phyloP scores from a whole-genome alignment of 768 basidiomycete species.

The Rhodotorula paludigena region DNA sequence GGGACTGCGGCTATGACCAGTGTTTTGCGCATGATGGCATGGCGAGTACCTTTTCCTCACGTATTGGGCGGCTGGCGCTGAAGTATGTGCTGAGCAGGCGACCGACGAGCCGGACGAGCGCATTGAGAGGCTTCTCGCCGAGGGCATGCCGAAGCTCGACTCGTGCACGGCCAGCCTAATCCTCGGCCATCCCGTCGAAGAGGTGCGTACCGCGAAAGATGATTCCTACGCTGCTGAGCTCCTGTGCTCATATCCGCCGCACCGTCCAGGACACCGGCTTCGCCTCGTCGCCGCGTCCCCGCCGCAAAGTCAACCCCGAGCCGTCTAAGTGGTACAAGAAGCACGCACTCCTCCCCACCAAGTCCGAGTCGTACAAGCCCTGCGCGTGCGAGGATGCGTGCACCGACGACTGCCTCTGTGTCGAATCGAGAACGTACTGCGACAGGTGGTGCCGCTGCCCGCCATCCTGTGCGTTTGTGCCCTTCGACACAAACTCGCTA shows the following conservation, averaged over 20 bases:
- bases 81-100: no score
- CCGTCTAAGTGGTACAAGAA: not conserved
- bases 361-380: not conserved
- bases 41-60: not conserved
- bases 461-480: not conserved
- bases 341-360: not conserved
- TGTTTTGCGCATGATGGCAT: not conserved
- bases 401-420: not conserved
- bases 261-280: no score
- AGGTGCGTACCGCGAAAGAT: not conserved
- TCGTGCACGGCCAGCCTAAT: not conserved
- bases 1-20: not conserved
- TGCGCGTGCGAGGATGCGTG: not conserved
- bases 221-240: no score
- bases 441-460: slow-evolving; percentile 2
- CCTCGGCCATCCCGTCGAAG: not conserved
- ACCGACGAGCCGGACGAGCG: no score
- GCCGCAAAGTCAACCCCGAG: no score
- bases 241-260: no score
- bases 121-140: not conserved
- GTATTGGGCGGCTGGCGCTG: not conserved
- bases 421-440: not conserved
- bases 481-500: not conserved
- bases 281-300: no score
- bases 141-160: not conserved